Evolutionary conservation across 2,329 filamentous ascomycete species (phyloP), one percentile per base, ranked within the genome.

Genomic region (Penicillium expansum): DNA sequence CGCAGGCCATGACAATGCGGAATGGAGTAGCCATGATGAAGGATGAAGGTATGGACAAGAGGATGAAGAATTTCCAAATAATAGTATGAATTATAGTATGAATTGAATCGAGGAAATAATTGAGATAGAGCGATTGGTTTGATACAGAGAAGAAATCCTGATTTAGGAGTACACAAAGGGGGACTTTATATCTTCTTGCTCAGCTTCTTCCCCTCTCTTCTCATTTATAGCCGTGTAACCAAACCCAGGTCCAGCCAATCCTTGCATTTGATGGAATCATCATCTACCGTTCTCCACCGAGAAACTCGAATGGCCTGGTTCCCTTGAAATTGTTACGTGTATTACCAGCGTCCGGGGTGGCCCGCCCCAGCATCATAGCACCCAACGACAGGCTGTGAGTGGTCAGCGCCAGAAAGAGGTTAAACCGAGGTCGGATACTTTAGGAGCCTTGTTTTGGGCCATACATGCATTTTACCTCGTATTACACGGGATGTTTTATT

Each of bases 1-100:
- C 85, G 71, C 81, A 80, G 73, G 84, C 85, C 66, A 88, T 80
- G 67, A 82, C 85, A 66, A 88, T 83, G 69, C 82, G 81, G 66
- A 86, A 77, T 53, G 76, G 76, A 61, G 67, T 51, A 65, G 69
- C 67, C 71, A 74, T 75, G 10, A 29, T 68, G 55, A 18, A 50
- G 20, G 10, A 29, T 68, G 55, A 18, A 50, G 20, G 32, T 33
- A 41, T 50, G 22, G 48, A 13, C 48, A 52, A 48, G 22, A 29
- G 9, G 49, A 56, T 51, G 24, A 24, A 24, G 3, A 24, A 24
- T 24, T 3, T 24, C n/a, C n/a, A 42, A 48, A 48, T 20, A 27
- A 47, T 27, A n/a, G 10, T 52, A 43, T 33, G 38, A 50, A 44
- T 52, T 43, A 47, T 5, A 35, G 18, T 22, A 22, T 20, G 13